Evolutionary conservation across 2,329 filamentous ascomycete species (phyloP).

Genomic region (Dactylellina cionopaga): DNA sequence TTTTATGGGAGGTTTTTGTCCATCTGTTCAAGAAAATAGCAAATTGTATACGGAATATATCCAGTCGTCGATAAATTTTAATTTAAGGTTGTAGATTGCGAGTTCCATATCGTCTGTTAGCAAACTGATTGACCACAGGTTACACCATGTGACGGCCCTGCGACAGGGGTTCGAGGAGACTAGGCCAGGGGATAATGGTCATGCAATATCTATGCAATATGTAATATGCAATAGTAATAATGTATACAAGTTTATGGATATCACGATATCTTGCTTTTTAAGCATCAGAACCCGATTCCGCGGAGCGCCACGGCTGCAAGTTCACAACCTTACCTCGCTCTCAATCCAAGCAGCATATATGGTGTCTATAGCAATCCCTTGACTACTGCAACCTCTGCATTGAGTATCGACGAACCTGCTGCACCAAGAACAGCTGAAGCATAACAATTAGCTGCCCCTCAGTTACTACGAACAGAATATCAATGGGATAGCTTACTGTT

Average conservation of each 20-base stretch:
- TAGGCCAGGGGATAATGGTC: too few relatives aligned
- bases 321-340: background rate
- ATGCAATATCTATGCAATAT: too few relatives aligned
- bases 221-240: too few relatives aligned
- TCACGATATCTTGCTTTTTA: conserved; percentile 33
- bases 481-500: conserved; percentile 66
- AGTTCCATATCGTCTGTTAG: background rate
- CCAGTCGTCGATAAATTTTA: background rate
- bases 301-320: conserved; percentile 17
- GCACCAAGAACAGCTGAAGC: conserved; percentile 83
- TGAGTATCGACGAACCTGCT: conserved; percentile 93
- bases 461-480: background rate
- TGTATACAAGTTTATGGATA: conserved; percentile 12
- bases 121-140: too few relatives aligned
- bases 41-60: background rate
- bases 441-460: conserved; percentile 60
- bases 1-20: conserved; percentile 15
- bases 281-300: conserved; percentile 33
- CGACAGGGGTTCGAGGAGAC: too few relatives aligned
- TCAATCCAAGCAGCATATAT: background rate
- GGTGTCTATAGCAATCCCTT: conserved; percentile 77
- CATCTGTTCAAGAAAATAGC: background rate
- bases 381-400: conserved; percentile 89
- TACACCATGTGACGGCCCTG: too few relatives aligned
- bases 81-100: background rate